Base-by-base conservation (phyloP, 179 eudicot species). In the Vitellaria paradoxa region DNA sequence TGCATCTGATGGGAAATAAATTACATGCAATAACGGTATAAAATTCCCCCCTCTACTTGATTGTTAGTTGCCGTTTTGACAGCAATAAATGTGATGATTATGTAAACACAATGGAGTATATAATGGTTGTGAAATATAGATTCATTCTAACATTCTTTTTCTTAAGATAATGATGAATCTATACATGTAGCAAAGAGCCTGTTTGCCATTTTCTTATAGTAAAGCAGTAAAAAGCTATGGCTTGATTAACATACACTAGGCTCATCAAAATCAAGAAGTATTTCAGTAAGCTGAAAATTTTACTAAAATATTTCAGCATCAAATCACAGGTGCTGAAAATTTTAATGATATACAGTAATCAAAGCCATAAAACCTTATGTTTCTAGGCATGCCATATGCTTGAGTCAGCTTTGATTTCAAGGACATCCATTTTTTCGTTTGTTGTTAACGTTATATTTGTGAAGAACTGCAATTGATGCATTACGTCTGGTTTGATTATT, bases 1-100 rank as follows among this genome's bases (percentile, higher is more conserved):
- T 93, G 77, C 99, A 95, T 90, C 87, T 95, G 78, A 86, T 81
- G 92, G 98, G 97, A 77, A 95, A 95, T 76, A 81, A 85, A 69
- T 64, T 95, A 20, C 81, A 84, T 63, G 86, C 85, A 81, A 90
- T 95, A 65, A 84, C 84, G 84, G 99, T 95, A 70, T 57, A 84
- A 45, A 42, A 62, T 68, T 6, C 40, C 17, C 64, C 12, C 52
- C 47, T 47, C n/a, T 49, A 49, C 26, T 7, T 72, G 76, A 56
- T 40, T 40, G 65, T 72, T 72, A 9, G 42, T 24, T 71, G 6
- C 64, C 21, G 10, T 71, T 71, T 18, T 30, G 2, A 71, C 3
- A 24, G 3, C 14, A 15, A 69, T 26, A 21, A 24, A 30, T 26
- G 13, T 52, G 60, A 42, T 60, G 11, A 45, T 45, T 11, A 60